Conservation (phyloP, 2,329 filamentous ascomycete genomes). For the Lachnellula hyalina region DNA sequence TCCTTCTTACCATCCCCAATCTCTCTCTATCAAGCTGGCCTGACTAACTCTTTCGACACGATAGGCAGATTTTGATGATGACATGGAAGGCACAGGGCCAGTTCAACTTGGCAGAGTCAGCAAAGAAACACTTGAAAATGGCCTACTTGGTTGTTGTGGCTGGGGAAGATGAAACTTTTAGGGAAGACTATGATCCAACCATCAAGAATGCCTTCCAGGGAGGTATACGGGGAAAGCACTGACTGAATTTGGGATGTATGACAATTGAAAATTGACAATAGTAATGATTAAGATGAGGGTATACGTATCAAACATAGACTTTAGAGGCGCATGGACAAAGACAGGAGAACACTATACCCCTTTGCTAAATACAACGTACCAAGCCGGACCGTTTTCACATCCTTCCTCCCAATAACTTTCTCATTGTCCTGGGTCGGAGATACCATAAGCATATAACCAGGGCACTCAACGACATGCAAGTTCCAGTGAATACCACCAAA, state of each 20-base stretch:
- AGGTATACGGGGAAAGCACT: too few species aligned
- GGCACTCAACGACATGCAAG: conserved; percentile 19
- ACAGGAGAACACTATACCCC: not conserved
- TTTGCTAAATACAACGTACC: not conserved
- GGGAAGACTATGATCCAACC: not conserved
- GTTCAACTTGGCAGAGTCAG: not conserved
- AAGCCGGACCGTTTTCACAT: not conserved
- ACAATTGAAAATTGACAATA: too few species aligned
- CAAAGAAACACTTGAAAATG: not conserved
- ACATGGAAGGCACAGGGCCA: not conserved
- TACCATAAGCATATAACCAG: conserved; percentile 10
- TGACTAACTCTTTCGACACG: not conserved
- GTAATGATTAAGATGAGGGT: too few species aligned
- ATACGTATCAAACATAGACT: not conserved
- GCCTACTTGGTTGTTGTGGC: not conserved
- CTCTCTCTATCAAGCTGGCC: too few species aligned
- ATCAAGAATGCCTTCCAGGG: too few species aligned
- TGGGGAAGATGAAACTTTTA: not conserved
- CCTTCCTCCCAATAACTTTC: not conserved
- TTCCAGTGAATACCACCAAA: conserved; percentile 21
- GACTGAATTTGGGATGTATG: too few species aligned
- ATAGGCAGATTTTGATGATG: not conserved
- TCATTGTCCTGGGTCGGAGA: not conserved
- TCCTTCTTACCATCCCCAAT: too few species aligned
- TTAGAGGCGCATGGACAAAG: not conserved